Percentiles rank a stretch among this genome's conserved stretches.
Evolutionary conservation across 2,329 filamentous ascomycete genomes (phyloP).

Genomic region (Neocatenulostroma microsporum): DNA sequence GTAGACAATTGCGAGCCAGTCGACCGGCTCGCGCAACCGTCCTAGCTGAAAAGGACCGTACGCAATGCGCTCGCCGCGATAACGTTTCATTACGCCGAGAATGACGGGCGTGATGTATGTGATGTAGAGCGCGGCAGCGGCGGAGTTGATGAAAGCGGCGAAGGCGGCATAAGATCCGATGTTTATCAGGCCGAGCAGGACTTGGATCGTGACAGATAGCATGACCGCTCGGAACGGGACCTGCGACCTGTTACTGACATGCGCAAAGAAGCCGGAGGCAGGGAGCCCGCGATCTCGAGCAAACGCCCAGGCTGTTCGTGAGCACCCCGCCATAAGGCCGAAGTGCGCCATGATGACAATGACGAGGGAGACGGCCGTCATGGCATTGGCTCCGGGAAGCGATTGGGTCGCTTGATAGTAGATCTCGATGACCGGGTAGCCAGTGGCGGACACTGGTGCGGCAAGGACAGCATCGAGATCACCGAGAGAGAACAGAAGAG

Average conservation of each 20-base stretch:
- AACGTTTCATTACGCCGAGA: slow-evolving; percentile 8
- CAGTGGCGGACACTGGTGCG: too few species aligned
- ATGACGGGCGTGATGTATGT: slow-evolving; percentile 9
- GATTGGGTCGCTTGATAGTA: slow-evolving; percentile 26
- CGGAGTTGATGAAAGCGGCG: slow-evolving; percentile 12
- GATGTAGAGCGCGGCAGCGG: slow-evolving; percentile 4
- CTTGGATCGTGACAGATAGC: slow-evolving; percentile 9
- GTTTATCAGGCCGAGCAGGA: slow-evolving; percentile 17
- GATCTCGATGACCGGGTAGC: slow-evolving; percentile 41
- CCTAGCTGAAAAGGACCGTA: slow-evolving; percentile 10
- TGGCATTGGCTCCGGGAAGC: slow-evolving; percentile 31
- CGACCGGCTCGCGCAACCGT: slow-evolving; percentile 4
- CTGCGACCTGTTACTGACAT: background rate
- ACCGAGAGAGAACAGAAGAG: too few species aligned
- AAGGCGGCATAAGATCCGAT: slow-evolving; percentile 14
- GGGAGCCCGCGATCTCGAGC: slow-evolving; percentile 25
- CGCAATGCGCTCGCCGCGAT: slow-evolving; percentile 5
- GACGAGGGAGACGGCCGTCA: slow-evolving; percentile 35
- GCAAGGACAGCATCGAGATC: background rate
- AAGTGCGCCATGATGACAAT: slow-evolving; percentile 24
- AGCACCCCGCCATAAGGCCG: slow-evolving; percentile 25
- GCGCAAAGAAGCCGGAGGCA: slow-evolving; percentile 1
- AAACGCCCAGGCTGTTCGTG: slow-evolving; percentile 29
- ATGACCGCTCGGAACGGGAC: slow-evolving; percentile 12
- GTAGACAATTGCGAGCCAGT: slow-evolving; percentile 3